phyloP scores from a whole-genome alignment of 2,329 filamentous ascomycete genomes.

The Calonectria montana region DNA sequence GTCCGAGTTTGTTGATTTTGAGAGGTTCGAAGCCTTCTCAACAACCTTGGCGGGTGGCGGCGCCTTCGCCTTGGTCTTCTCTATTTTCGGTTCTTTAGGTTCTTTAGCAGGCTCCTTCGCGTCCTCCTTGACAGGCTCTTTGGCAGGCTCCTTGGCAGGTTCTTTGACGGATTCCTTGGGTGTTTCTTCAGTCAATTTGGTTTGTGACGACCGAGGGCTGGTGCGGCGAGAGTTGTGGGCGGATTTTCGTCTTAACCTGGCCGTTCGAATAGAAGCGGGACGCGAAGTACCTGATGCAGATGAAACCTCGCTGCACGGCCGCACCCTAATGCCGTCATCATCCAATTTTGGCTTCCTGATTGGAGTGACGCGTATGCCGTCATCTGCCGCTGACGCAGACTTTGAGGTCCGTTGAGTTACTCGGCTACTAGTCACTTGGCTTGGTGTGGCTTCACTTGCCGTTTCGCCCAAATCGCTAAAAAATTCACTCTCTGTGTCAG shows the following conservation, averaged over 20 bases:
- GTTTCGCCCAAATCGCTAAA: conserved; percentile 42
- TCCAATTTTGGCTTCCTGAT: conserved; percentile 45
- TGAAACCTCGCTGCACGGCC: conserved; percentile 44
- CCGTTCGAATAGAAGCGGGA: conserved; percentile 34
- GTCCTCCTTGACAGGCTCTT: not conserved
- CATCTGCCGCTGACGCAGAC: conserved; percentile 45
- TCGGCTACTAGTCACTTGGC: conserved; percentile 37
- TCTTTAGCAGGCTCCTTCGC: conserved; percentile 12
- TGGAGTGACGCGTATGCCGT: conserved; percentile 59
- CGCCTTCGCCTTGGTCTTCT: conserved; percentile 24
- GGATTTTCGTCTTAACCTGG: conserved; percentile 44
- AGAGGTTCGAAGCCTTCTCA: conserved; percentile 33
- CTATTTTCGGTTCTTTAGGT: conserved; percentile 17
- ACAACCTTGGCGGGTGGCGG: conserved; percentile 18
- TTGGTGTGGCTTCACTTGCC: conserved; percentile 45
- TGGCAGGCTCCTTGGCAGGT: not conserved
- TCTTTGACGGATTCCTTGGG: conserved; percentile 17
- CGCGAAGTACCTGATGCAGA: conserved; percentile 37
- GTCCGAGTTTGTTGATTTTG: conserved; percentile 27
- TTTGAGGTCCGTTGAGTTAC: conserved; percentile 38
- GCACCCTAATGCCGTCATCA: conserved; percentile 48
- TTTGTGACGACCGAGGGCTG: conserved; percentile 44
- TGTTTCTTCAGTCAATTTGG: conserved; percentile 39
- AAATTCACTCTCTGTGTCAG: conserved; percentile 42
- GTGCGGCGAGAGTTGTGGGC: conserved; percentile 38